Percentiles rank a stretch among this genome's conserved stretches.
Conservation (phyloP, 768 basidiomycete species). For the Amanita molliuscula region DNA sequence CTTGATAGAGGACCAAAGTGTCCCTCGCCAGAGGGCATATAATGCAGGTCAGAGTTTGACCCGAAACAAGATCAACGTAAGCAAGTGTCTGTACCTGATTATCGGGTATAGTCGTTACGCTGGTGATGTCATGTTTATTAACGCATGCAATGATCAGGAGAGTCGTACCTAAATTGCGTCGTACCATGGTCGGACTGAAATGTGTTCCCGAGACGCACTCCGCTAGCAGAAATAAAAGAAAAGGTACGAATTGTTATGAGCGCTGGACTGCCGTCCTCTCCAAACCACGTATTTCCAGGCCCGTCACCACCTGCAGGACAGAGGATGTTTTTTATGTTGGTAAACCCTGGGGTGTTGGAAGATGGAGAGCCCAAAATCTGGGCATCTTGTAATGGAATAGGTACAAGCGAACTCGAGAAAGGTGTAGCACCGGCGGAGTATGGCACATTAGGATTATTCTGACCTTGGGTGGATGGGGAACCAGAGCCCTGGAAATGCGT, state of each 20-base stretch:
- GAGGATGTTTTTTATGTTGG: constrained; percentile 57
- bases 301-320: constrained; percentile 84
- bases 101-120: constrained; percentile 83
- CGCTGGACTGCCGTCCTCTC: constrained; percentile 56
- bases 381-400: constrained; percentile 58
- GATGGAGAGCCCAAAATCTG: constrained; percentile 50
- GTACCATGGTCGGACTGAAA: constrained; percentile 76
- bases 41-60: constrained; percentile 69
- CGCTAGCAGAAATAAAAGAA: constrained; percentile 61
- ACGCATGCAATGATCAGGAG: constrained; percentile 2
- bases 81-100: constrained; percentile 69
- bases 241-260: constrained; percentile 74
- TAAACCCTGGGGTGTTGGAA: constrained; percentile 48
- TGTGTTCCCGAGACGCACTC: constrained; percentile 87
- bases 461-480: constrained; percentile 38
- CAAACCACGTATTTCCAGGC: constrained; percentile 79
- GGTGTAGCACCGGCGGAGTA: constrained; percentile 75
- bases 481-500: constrained; percentile 53
- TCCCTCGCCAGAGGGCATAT: constrained; percentile 77
- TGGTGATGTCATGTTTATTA: constrained; percentile 19
- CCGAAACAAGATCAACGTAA: constrained; percentile 69
- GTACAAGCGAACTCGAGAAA: constrained; percentile 84
- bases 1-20: constrained; percentile 75
- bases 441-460: constrained; percentile 80
- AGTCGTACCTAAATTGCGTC: constrained; percentile 71